These are phyloP conservation scores for Quercus engelmannii DNA, from an alignment of 306 rosid species.

Conservation along the genomic window DNA sequence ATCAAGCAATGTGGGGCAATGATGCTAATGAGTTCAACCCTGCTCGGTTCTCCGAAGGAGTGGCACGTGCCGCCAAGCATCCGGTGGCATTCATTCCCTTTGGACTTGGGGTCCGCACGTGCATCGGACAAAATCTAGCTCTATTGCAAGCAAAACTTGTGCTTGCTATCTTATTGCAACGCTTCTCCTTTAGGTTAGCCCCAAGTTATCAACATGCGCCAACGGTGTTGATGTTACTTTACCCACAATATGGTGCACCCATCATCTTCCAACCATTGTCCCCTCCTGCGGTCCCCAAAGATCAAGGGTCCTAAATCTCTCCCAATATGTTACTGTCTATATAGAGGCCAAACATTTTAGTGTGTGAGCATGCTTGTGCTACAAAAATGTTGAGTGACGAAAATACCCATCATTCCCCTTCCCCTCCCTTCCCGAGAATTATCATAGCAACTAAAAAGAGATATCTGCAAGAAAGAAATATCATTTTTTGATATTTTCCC, in stretches of 20 bases:
- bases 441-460: background rate
- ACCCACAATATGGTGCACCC: conserved; percentile 96
- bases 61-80: conserved; percentile 71
- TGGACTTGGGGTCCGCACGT: conserved; percentile 77
- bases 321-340: conserved; percentile 15
- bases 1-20: conserved; percentile 70
- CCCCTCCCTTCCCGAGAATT: background rate
- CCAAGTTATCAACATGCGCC: conserved; percentile 93
- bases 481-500: background rate
- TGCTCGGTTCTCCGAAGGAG: conserved; percentile 68
- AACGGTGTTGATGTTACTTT: conserved; percentile 87
- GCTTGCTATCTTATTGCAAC: conserved; percentile 73
- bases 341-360: background rate
- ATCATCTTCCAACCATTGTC: conserved; percentile 51
- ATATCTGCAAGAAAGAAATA: conserved; percentile 24
- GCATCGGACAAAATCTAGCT: conserved; percentile 93
- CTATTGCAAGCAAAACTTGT: conserved; percentile 71
- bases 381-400: conserved; percentile 21
- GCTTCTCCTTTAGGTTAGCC: conserved; percentile 78
- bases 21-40: conserved; percentile 88
- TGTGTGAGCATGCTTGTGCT: conserved; percentile 15
- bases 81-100: conserved; percentile 74
- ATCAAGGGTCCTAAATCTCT: conserved; percentile 22
- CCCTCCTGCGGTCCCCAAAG: background rate
- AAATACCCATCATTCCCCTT: conserved; percentile 27